Evolutionary conservation across 2,329 filamentous ascomycete species (phyloP).

Genomic region (Periconia digitata): DNA sequence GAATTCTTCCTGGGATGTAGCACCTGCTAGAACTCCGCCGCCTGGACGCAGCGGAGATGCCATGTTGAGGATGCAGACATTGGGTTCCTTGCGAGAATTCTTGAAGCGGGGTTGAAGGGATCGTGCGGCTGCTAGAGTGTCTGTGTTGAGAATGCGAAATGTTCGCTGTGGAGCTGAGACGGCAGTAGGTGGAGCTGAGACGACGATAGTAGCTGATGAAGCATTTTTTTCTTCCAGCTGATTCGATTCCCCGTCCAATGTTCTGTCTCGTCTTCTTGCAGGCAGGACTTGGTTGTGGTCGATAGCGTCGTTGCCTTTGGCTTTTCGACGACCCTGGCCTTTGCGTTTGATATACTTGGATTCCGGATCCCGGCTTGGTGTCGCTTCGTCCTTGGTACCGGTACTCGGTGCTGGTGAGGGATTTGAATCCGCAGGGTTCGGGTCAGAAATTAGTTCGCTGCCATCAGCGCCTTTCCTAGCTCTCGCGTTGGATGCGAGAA

Average conservation of each 20-base stretch:
- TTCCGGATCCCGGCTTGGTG: slow-evolving; percentile 11
- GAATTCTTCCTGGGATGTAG: slow-evolving; percentile 63
- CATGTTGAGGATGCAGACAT: slow-evolving; percentile 64
- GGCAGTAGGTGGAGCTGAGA: not conserved
- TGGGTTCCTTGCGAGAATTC: slow-evolving; percentile 26
- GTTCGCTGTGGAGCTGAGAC: slow-evolving; percentile 23
- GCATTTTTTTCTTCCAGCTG: slow-evolving; percentile 4
- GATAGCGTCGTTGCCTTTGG: slow-evolving; percentile 15
- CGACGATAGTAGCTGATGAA: slow-evolving; percentile 7
- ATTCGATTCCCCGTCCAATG: slow-evolving; percentile 2
- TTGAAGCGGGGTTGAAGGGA: slow-evolving; percentile 26
- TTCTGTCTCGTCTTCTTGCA: not conserved
- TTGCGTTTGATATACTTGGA: slow-evolving; percentile 35
- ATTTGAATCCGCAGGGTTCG: slow-evolving; percentile 15
- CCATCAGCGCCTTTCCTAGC: slow-evolving; percentile 58
- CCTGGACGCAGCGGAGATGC: slow-evolving; percentile 63
- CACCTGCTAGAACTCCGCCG: slow-evolving; percentile 62
- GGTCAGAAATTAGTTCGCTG: slow-evolving; percentile 53
- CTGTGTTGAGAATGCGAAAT: slow-evolving; percentile 52
- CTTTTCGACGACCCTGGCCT: slow-evolving; percentile 34
- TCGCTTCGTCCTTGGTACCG: not conserved
- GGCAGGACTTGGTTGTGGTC: not conserved
- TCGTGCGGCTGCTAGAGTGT: slow-evolving; percentile 58
- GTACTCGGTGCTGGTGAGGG: too few species aligned
- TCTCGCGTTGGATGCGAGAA: slow-evolving; percentile 56